phyloP scores from a whole-genome alignment of 2,329 filamentous ascomycete genomes.

The Cryphonectria carpinicola region DNA sequence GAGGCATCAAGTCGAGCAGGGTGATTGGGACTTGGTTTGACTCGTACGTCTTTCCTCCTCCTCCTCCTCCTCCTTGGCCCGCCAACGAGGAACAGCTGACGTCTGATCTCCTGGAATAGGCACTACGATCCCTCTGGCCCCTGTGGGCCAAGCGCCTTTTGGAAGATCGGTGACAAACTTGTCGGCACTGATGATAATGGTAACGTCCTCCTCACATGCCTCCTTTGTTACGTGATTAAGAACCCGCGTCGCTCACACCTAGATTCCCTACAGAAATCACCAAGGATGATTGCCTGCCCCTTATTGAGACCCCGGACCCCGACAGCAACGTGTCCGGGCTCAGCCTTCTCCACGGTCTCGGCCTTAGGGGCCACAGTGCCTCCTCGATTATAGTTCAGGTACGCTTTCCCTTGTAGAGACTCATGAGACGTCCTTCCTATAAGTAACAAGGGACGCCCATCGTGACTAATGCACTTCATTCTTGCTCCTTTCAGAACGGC shows the following conservation, averaged over 20 bases:
- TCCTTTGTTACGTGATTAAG: neutral
- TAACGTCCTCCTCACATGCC: constrained; percentile 35
- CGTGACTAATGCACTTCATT: constrained; percentile 7
- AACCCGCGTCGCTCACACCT: neutral
- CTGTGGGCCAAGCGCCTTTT: constrained; percentile 75
- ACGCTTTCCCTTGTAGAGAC: neutral
- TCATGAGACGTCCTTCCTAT: no score
- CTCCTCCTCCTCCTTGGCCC: neutral
- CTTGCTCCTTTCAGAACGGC: constrained; percentile 2
- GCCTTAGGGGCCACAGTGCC: neutral
- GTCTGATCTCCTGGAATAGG: constrained; percentile 38
- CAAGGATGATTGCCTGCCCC: constrained; percentile 30
- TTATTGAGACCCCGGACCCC: constrained; percentile 28
- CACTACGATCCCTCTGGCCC: constrained; percentile 71
- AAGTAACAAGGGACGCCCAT: no score
- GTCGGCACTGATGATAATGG: constrained; percentile 36
- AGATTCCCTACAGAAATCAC: constrained; percentile 17
- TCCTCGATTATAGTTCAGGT: constrained; percentile 21
- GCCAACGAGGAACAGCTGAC: neutral
- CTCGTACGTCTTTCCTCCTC: constrained; percentile 48
- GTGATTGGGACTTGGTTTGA: constrained; percentile 81
- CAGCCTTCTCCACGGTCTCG: neutral
- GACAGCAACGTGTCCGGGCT: neutral
- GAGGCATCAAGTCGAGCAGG: constrained; percentile 65
- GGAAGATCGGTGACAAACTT: constrained; percentile 67